Percentiles rank a stretch among this genome's conserved stretches.
Conservation (phyloP, 805 yeast genomes). For the Maudiozyma saulgeensis region DNA sequence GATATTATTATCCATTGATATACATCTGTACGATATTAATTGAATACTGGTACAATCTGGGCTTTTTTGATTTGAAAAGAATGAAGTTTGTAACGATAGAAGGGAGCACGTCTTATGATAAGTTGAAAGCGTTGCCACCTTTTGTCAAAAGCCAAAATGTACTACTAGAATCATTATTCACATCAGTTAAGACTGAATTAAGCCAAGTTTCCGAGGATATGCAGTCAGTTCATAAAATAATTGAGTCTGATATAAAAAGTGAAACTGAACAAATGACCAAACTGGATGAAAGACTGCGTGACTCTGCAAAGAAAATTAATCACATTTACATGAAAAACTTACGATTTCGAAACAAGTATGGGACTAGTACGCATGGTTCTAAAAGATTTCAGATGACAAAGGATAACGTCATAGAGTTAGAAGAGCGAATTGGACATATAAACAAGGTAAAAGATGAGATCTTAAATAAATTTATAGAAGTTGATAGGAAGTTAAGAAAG, state of each 20-base stretch:
- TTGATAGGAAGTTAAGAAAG: slow-evolving; percentile 31
- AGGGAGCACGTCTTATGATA: slow-evolving; percentile 7
- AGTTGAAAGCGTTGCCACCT: slow-evolving; percentile 11
- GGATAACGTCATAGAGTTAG: slow-evolving; percentile 3
- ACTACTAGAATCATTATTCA: slow-evolving; percentile 16
- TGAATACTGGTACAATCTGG: too few relatives aligned
- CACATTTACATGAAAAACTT: slow-evolving; percentile 11
- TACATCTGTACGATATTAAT: too few relatives aligned
- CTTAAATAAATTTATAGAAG: slow-evolving; percentile 18
- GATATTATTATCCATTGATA: too few relatives aligned
- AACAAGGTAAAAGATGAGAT: slow-evolving; percentile 8
- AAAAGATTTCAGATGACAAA: slow-evolving; percentile 8
- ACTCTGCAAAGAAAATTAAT: slow-evolving; percentile 16
- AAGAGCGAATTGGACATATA: slow-evolving; percentile 8
- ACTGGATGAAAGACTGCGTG: slow-evolving; percentile 16
- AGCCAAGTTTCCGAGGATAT: slow-evolving; percentile 17
- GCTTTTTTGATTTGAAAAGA: too few relatives aligned
- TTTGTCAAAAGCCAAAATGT: slow-evolving; percentile 11
- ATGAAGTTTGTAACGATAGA: neutral
- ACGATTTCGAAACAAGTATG: slow-evolving; percentile 10
- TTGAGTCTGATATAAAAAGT: slow-evolving; percentile 24
- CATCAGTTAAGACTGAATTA: slow-evolving; percentile 16
- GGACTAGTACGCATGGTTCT: slow-evolving; percentile 4
- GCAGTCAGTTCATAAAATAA: slow-evolving; percentile 9
- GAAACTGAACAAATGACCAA: slow-evolving; percentile 24